Evolutionary conservation across 257 asterid genomes (phyloP), one percentile per base, ranked within the genome.

Genomic region (Anisodus tanguticus): DNA sequence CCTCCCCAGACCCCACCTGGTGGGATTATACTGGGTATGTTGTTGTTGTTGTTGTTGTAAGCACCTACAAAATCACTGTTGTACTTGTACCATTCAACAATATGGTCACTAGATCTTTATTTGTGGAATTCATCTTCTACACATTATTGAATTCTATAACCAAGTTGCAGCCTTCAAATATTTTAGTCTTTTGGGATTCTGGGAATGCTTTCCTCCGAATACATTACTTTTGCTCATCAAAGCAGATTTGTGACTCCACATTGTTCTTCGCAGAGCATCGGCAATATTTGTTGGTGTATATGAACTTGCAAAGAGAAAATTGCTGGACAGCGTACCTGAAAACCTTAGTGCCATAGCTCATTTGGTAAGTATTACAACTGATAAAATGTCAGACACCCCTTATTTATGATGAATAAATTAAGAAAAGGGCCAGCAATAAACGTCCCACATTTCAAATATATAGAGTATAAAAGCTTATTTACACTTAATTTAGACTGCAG

Each of bases 201-300:
- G 2, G 17, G 41, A 66, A n/a, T 31, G 71, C 4, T 12, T 26
- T 66, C 69, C 7, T 63, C 13, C 4, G 37, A 63, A 1, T 63
- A 22, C 16, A 63, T 63, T 63, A 2, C 39, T 63, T 62, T 22
- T 63, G 69, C 2, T 63, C 37, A 63, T 8, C 41, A 63, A 63
- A 63, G 69, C 5, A 31, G 45, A 66, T 11, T 66, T 37, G 45
- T 66, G 45, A 66, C 47, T 66, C n/a, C 6, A 51, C 8, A 13
- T 12, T 77, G 64, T 77, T 62, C 82, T 77, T 87, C 77, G 84
- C 88, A 93, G 97, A 87, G 97, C 95, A 39, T 93, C 95, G 9
- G 97, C 97, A 81, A 87, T 93, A 85, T 93, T 91, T 82, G 45
- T 91, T 76, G 97, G 97, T 43, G 94, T 90, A 66, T 93, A 93